Percentiles rank a stretch among this genome's conserved stretches.
phyloP scores from a whole-genome alignment of 805 yeast species.

The Candida multigemmis region DNA sequence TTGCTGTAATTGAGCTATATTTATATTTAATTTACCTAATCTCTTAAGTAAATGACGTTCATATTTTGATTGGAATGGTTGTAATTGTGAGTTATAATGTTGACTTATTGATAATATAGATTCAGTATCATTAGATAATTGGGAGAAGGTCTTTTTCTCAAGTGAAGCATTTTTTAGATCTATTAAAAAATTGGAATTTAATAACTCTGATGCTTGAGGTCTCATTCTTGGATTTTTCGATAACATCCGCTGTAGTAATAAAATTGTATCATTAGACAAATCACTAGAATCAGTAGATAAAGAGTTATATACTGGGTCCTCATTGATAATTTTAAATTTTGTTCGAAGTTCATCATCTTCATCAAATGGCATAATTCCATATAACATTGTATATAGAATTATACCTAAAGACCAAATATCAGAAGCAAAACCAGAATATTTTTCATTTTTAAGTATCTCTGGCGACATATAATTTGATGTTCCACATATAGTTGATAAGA shows the following conservation, averaged over 20 bases:
- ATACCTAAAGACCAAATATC: slow-evolving; percentile 94
- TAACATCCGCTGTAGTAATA: slow-evolving; percentile 45
- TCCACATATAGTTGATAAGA: slow-evolving; percentile 83
- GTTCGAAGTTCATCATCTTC: slow-evolving; percentile 67
- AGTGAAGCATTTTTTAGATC: slow-evolving; percentile 17
- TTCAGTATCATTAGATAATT: slow-evolving; percentile 22
- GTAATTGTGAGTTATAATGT: slow-evolving; percentile 18
- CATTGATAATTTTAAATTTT: slow-evolving; percentile 48
- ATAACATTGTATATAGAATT: slow-evolving; percentile 72
- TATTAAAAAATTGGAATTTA: slow-evolving; percentile 24
- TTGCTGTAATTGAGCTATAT: slow-evolving; percentile 47
- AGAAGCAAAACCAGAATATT: slow-evolving; percentile 70
- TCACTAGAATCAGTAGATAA: too few species aligned
- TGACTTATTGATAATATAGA: slow-evolving; percentile 31
- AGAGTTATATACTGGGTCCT: slow-evolving; percentile 54
- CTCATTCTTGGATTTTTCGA: slow-evolving; percentile 58
- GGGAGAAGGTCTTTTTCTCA: slow-evolving; percentile 8
- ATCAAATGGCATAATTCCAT: slow-evolving; percentile 88
- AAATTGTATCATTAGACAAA: slow-evolving; percentile 41
- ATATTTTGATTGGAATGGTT: slow-evolving; percentile 47
- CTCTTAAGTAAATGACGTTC: slow-evolving; percentile 57
- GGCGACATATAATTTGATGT: slow-evolving; percentile 97
- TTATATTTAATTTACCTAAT: slow-evolving; percentile 53
- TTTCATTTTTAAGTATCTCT: slow-evolving; percentile 60
- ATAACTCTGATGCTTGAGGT: slow-evolving; percentile 36